Base-by-base conservation (phyloP, 2,329 filamentous ascomycete genomes). In the Blastomyces silverae region DNA sequence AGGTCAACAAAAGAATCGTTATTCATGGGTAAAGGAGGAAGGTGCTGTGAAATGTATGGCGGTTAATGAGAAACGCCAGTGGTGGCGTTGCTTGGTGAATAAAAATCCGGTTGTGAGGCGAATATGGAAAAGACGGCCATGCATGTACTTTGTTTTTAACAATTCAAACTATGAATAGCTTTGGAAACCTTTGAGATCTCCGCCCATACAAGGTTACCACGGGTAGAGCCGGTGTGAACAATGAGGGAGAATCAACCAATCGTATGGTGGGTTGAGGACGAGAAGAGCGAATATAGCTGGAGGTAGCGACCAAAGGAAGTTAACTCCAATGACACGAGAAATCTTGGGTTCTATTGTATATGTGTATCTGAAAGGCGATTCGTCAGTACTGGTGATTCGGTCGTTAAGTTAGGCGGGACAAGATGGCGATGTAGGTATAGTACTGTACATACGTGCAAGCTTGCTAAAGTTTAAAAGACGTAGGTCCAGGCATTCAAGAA, bases 1-100 rank as follows among this genome's bases (percentile, higher is more conserved):
- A 69, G 65, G 44, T 69, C 67, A 34, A 69, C 63, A 62, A 66
- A 64, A 11, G 62, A 25, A 46, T 56, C 57, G 31, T 52, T 55
- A 42, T 62, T 61, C 66, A 69, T 68, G 42, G n/a, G 28, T 15
- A 31, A 8, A n/a, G 10, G 31, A 37, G 25, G 11, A 53, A 37
- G 44, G 28, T 37, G 28, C 8, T 20, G 20, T 37, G 31, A 28
- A 28, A 53, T 22, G 42, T 53, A 53, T 60, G n/a, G 13, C 20
- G 22, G n/a, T 31, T 28, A 46, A 60, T 31, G 25, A 20, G 13
- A 28, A 46, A 39, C 5, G 11, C 4, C 4, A 1, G 15, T 59
- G 7, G 37, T 25, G 39, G 57, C 39, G 37, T 46, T 28, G 13
- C 25, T 44, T 46, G 11, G n/a, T 60, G 11, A 22, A 46, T 22